Percentiles rank a stretch among this genome's conserved stretches.
These are phyloP conservation scores for Populus tomentosa DNA, from an alignment of 441 rosid species.

Conservation along the genomic window DNA sequence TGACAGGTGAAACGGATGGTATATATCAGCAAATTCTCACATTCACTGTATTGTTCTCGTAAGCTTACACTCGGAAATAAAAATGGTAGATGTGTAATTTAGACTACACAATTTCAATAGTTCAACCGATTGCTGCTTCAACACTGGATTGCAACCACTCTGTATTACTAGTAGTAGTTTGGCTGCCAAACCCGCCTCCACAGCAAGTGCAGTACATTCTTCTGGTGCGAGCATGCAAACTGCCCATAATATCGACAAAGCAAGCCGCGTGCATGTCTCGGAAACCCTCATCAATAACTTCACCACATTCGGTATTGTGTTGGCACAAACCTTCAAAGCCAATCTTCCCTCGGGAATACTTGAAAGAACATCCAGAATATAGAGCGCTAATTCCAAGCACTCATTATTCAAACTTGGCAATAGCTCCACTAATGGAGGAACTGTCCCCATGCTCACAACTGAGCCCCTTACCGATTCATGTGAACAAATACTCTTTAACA, in stretches of 20 bases:
- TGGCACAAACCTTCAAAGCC: conserved; percentile 63
- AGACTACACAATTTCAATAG: conserved; percentile 77
- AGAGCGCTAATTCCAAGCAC: conserved; percentile 57
- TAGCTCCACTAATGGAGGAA: conserved; percentile 59
- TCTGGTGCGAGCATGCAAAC: conserved; percentile 77
- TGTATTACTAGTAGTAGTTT: conserved; percentile 80
- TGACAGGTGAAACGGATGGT: conserved; percentile 2
- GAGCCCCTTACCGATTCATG: conserved; percentile 46
- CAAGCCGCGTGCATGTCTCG: conserved; percentile 61
- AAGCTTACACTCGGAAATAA: conserved; percentile 89
- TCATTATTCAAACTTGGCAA: conserved; percentile 8
- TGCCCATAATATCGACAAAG: conserved; percentile 11
- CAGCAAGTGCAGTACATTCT: conserved; percentile 60
- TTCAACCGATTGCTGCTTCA: conserved; percentile 86
- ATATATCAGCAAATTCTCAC: conserved; percentile 12
- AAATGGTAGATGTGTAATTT: conserved; percentile 60
- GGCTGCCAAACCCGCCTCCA: conserved; percentile 80
- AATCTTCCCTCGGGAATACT: conserved; percentile 47
- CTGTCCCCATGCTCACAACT: conserved; percentile 60
- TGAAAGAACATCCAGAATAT: conserved; percentile 41
- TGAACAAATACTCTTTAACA: conserved; percentile 47
- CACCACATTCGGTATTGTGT: conserved; percentile 58
- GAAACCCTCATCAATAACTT: conserved; percentile 71
- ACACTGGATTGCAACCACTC: conserved; percentile 60
- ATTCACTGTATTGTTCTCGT: conserved; percentile 70